Base-by-base conservation (phyloP, 768 basidiomycete species). In the Coprinopsis cinerea region DNA sequence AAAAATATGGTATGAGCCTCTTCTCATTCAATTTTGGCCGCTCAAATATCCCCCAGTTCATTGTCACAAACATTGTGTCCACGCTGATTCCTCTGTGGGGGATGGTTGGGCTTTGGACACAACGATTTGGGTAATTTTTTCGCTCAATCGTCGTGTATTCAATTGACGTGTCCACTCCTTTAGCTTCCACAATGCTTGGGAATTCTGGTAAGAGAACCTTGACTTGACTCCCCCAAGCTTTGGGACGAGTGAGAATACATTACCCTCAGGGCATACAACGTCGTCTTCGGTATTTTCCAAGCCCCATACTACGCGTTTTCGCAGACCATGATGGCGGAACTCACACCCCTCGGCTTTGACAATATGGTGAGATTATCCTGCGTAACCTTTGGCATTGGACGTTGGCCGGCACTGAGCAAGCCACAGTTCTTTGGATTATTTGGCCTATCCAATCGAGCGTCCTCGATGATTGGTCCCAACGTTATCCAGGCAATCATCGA, bases 271-370 rank as follows among this genome's bases (percentile, higher is more conserved):
- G 81, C 79, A 3, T 92, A 91, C 67, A 90, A 89, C 51, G 71
- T 88, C 43, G 65, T 90, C 2, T 88, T 85, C 56, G 88, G 88
- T 11, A 65, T 91, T 7, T 89, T 89, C 73, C 85, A 91, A 68
- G 85, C 85, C 1, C 90, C 90, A 0, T 93, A 90, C 66, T 92
- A 88, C 60, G 87, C 91, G 1, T 89, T 85, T 61, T 81, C 88
- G 2, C 83, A 88, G 61, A 89, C 86, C 0, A 86, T 88, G 84
- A 90, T 90, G 87, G 85, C 87, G 0, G 91, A 93, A 63, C 77
- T 94, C 10, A 82, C 85, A 4, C 90, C 90, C 11, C 85, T 88
- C 1, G 91, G 90, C 0, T 92, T 88, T 59, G 90, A 92, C 57
- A 88, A 90, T 60, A 90, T 76, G 75, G 73, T 67, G 43, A 26